Evolutionary conservation across 2,329 filamentous ascomycete species (phyloP), one percentile per base, ranked within the genome.

Genomic region (Hypocrella siamensis): DNA sequence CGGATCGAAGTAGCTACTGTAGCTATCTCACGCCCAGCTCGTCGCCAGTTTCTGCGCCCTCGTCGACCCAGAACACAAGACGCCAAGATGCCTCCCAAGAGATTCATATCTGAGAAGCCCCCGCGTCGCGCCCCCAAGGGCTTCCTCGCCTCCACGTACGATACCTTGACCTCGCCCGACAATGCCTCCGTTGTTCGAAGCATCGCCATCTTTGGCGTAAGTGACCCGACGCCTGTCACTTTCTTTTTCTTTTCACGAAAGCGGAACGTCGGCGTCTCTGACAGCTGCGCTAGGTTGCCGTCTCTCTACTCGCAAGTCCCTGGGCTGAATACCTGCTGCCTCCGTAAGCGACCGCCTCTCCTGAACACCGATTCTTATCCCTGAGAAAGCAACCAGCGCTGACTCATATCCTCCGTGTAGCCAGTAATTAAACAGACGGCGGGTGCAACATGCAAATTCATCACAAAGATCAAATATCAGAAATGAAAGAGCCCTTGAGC

Each of bases 141-240:
- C 40, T 63, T 70, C 52, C 42, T 79, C 41, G 60, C 59, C 43
- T 61, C 61, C 35, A 62, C 69, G 41, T 80, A 79, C 54, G 63
- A 67, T 38, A 61, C 70, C 41, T 47, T 80, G 46, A 79, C 73
- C 34, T 67, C 69, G 18, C 54, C 75, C 21, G 77, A 82, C 48
- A 81, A 82, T 54, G 65, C 72, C 30, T 67, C 73, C 35, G 67
- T 80, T 35, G 75, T 81, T 37, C 67, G 71, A 45, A 79, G 75
- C 48, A 57, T 81, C 42, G 62, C 70, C 40, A 52, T 79, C 44
- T 81, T 81, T 48, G 75, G 74, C 34, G 75, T 81, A 64, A 50
- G 75, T 61, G 28, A 17, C 26, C 27, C 17, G 18, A 18, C 19
- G 28, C 19, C 21, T n/a, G 14, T 4, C 19, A 18, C 17, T 34